A percentile compares a stretch with the other conserved stretches of the same genome.
Conservation (phyloP, 2,329 filamentous ascomycete genomes). For the Claviceps fusiformis region DNA sequence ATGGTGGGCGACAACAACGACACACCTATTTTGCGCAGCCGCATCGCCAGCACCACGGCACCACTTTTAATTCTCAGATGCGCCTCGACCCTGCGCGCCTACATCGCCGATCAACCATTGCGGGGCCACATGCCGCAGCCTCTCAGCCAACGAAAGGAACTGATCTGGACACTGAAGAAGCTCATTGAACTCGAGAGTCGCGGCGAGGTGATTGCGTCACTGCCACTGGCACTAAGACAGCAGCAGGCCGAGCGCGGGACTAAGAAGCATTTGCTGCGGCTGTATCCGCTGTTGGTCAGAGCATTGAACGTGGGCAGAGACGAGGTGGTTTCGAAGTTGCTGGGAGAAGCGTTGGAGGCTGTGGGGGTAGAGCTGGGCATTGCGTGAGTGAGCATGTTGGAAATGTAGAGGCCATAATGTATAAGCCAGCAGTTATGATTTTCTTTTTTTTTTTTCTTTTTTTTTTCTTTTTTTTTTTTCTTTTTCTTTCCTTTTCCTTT, state of each 20-base stretch:
- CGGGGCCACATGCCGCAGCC: constrained; percentile 83
- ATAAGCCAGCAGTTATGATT: background rate
- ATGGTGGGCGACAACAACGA: constrained; percentile 2
- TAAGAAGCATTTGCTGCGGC: constrained; percentile 62
- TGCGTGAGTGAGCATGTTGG: background rate
- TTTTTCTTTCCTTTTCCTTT: no score
- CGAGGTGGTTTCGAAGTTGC: constrained; percentile 40
- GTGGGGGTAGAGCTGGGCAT: constrained; percentile 39
- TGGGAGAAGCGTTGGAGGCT: constrained; percentile 47
- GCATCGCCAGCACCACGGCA: constrained; percentile 61
- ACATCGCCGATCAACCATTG: constrained; percentile 82
- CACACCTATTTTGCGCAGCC: constrained; percentile 27
- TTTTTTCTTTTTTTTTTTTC: no score
- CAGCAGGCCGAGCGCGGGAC: constrained; percentile 38
- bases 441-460: background rate
- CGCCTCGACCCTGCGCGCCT: constrained; percentile 67
- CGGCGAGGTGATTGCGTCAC: constrained; percentile 50
- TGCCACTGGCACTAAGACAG: constrained; percentile 14
- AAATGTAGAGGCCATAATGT: background rate
- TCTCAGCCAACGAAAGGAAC: constrained; percentile 62
- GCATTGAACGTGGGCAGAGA: constrained; percentile 47
- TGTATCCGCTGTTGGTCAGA: constrained; percentile 66
- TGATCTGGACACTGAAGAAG: constrained; percentile 55
- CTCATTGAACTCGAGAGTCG: constrained; percentile 58
- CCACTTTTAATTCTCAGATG: constrained; percentile 74